Evolutionary conservation across 176 grass and related monocot genomes (phyloP).

Genomic region (Hsuehochloa calcarea): DNA sequence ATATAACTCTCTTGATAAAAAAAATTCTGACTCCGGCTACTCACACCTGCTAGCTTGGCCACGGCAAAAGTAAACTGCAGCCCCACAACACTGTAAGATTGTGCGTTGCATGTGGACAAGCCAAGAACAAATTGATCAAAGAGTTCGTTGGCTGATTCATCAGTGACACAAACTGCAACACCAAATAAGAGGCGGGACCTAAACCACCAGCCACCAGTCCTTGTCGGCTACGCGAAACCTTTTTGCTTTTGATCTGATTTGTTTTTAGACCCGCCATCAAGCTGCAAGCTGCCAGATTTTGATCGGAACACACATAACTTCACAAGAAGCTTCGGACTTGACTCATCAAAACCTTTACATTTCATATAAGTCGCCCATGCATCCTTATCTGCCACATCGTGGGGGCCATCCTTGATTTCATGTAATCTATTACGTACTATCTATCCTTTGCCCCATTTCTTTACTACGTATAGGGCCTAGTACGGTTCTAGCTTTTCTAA

Average conservation of each 20-base stretch:
- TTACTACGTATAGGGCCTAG: neutral
- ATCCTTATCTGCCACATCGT: constrained; percentile 35
- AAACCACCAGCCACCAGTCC: constrained; percentile 19
- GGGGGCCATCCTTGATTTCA: constrained; percentile 38
- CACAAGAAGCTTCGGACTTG: neutral
- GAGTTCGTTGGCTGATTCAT: constrained; percentile 29
- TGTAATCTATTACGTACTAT: constrained; percentile 20
- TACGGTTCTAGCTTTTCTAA: too few relatives aligned
- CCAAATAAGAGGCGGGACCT: constrained; percentile 1
- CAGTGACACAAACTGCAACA: constrained; percentile 37
- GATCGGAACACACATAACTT: constrained; percentile 7
- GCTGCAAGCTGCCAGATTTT: neutral
- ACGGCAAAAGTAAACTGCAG: neutral
- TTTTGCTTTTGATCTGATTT: neutral
- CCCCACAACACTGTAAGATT: neutral
- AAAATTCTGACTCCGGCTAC: neutral
- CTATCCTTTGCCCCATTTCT: neutral
- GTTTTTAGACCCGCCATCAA: constrained; percentile 6
- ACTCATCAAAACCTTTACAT: neutral
- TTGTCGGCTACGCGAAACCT: constrained; percentile 22
- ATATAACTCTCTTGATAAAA: too few relatives aligned
- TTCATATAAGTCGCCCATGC: neutral
- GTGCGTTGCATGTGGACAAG: constrained; percentile 19
- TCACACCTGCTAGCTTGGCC: neutral
- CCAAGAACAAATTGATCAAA: neutral